These are phyloP conservation scores for Ophiobolus disseminans DNA, from an alignment of 2,329 filamentous ascomycete genomes.

Conservation along the genomic window DNA sequence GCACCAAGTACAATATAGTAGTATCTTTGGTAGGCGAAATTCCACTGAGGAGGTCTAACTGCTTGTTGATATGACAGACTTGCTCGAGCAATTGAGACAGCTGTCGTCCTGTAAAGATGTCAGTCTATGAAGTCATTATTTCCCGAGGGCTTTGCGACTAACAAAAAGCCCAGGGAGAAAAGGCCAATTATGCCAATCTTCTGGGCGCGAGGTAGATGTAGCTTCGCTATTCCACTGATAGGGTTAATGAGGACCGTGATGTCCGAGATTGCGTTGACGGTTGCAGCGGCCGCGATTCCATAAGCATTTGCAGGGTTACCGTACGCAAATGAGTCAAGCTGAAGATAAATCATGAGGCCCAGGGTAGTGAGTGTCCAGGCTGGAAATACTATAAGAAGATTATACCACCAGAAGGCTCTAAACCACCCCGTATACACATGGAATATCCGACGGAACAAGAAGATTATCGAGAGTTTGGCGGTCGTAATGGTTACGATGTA, in stretches of 20 bases:
- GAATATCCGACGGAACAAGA: neutral
- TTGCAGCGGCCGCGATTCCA: neutral
- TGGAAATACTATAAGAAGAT: neutral
- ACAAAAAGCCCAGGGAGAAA: neutral
- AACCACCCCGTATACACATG: neutral
- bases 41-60: no score
- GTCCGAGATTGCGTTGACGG: neutral
- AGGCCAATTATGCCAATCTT: neutral
- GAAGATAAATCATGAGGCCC: neutral
- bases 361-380: neutral
- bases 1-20: no score
- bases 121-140: no score
- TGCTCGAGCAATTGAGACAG: no score
- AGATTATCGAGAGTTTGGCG: neutral
- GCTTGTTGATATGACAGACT: no score
- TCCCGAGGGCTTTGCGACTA: no score
- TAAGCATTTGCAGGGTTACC: neutral
- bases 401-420: neutral
- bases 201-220: neutral
- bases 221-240: neutral
- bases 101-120: no score
- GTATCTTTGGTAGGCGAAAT: no score
- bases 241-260: neutral
- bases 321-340: neutral
- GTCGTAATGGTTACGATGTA: neutral